These are phyloP conservation scores for Myriosclerotinia duriaeana DNA, from an alignment of 2,329 filamentous ascomycete species.

Conservation along the genomic window DNA sequence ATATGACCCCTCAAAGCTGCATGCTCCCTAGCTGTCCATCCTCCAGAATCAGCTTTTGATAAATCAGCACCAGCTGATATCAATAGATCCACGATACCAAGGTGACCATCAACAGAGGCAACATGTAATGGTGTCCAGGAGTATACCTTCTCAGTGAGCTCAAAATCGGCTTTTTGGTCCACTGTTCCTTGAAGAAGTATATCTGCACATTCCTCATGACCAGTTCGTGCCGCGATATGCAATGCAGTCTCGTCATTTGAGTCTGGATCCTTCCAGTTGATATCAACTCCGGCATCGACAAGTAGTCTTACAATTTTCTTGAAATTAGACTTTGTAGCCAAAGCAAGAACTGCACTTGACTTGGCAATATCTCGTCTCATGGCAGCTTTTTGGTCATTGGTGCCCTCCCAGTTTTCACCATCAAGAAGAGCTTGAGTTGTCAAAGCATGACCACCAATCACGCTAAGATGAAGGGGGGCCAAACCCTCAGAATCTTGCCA, in stretches of 20 bases:
- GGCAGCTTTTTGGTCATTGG: conserved; percentile 58
- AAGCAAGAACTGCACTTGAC: conserved; percentile 81
- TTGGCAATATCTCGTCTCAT: conserved; percentile 71
- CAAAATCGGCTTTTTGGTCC: conserved; percentile 71
- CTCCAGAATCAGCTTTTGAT: conserved; percentile 75
- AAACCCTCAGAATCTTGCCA: conserved; percentile 95
- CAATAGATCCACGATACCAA: conserved; percentile 72
- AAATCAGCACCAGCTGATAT: conserved; percentile 76
- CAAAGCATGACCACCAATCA: conserved; percentile 84
- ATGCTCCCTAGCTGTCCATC: conserved; percentile 93
- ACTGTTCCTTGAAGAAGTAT: conserved; percentile 70
- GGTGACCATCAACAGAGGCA: conserved; percentile 83
- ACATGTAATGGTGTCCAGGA: conserved; percentile 96
- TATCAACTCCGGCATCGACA: conserved; percentile 84
- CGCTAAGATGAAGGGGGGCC: conserved; percentile 86
- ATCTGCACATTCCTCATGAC: conserved; percentile 75
- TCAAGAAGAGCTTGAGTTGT: conserved; percentile 80
- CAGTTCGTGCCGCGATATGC: conserved; percentile 87
- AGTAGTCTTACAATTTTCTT: conserved; percentile 80
- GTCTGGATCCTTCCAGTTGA: conserved; percentile 83
- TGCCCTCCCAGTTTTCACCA: conserved; percentile 73
- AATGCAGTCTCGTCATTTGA: conserved; percentile 81
- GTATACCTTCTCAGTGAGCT: conserved; percentile 79
- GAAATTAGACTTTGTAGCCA: conserved; percentile 88
- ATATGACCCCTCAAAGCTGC: conserved; percentile 88